Conservation (phyloP, 1,284 basidiomycete genomes). For the Pterulicium gracile region DNA sequence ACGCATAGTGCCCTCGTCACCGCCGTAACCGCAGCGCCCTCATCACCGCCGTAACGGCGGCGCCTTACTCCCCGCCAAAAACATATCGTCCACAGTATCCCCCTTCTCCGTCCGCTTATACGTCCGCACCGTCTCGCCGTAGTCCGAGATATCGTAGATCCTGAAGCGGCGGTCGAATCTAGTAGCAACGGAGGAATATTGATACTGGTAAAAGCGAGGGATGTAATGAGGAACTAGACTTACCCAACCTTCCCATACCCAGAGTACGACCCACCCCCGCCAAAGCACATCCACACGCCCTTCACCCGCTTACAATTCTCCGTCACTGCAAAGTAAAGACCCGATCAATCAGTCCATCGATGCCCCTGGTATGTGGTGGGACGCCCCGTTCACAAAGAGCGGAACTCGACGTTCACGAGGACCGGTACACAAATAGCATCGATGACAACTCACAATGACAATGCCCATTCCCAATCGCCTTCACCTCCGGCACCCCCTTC, state of each 20-base stretch:
- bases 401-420: no score
- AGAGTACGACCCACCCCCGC: conserved; percentile 83
- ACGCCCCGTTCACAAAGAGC: no score
- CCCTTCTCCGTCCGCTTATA: conserved; percentile 81
- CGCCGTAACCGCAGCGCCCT: no score
- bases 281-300: conserved; percentile 92
- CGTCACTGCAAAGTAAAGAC: conserved; percentile 40
- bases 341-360: conserved; percentile 9
- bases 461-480: conserved; percentile 81
- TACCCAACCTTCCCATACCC: conserved; percentile 75
- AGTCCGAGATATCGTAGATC: conserved; percentile 76
- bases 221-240: conserved; percentile 10
- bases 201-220: conserved; percentile 5
- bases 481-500: conserved; percentile 51
- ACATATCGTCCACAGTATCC: conserved; percentile 55
- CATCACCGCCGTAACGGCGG: conserved; percentile 16
- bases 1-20: no score
- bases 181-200: neutral
- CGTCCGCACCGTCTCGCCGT: conserved; percentile 81
- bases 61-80: conserved; percentile 44
- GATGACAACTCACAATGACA: conserved; percentile 51
- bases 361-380: no score
- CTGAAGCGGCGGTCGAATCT: conserved; percentile 87
- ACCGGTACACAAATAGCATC: no score
- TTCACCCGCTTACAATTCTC: conserved; percentile 81